These are phyloP conservation scores for Leptographium flavum DNA, from an alignment of 2,329 filamentous ascomycete species.

Conservation along the genomic window DNA sequence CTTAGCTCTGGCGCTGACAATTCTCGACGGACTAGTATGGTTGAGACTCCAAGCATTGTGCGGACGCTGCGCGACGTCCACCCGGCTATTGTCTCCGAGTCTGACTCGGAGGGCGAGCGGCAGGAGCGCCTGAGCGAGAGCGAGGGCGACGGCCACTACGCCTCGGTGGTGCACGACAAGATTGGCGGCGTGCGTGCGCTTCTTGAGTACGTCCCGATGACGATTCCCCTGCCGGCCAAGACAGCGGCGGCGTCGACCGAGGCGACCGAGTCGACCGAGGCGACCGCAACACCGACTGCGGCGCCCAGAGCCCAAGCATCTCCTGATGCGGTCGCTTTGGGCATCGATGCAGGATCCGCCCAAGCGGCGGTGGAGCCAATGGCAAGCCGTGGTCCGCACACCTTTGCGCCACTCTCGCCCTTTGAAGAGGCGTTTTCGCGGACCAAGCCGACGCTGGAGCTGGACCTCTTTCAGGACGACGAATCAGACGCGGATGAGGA, in stretches of 20 bases:
- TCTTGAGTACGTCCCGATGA: neutral
- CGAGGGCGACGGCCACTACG: neutral
- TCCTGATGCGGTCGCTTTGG: neutral
- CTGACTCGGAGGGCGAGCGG: neutral
- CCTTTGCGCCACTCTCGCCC: neutral
- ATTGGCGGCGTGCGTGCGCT: neutral
- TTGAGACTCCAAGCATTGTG: conserved; percentile 14
- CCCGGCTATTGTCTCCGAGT: neutral
- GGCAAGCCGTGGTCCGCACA: neutral
- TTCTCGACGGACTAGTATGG: conserved; percentile 17
- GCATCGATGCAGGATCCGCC: neutral
- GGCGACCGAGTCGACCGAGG: neutral
- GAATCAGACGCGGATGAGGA: neutral
- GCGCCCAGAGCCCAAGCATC: no score
- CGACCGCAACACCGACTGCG: no score
- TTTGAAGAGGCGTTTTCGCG: conserved; percentile 4
- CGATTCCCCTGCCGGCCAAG: neutral
- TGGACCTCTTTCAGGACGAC: neutral
- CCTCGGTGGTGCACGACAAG: neutral
- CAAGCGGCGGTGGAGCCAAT: no score
- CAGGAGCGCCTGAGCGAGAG: neutral
- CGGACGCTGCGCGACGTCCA: neutral
- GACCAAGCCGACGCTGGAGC: conserved; percentile 2
- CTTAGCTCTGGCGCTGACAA: conserved; percentile 16
- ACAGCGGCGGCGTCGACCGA: neutral